Base-by-base conservation (phyloP, 2,329 filamentous ascomycete genomes). In the Myriosclerotinia curreyana region DNA sequence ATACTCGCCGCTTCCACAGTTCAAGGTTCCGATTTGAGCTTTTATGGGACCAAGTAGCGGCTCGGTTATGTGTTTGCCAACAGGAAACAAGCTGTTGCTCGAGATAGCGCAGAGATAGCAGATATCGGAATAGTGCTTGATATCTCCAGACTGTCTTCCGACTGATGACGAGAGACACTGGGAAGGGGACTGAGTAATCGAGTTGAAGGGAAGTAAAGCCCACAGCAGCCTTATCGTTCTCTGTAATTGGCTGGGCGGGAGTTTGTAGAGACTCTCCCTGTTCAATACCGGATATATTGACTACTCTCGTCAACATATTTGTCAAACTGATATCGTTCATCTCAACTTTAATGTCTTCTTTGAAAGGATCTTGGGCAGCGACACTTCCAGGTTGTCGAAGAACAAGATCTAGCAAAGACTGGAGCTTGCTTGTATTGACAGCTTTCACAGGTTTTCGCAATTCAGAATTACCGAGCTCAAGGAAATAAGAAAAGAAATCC, bases 401-500 rank as follows among this genome's bases (percentile, higher is more conserved):
- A 0, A 97, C 94, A 34, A 98, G 84, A 75, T 99, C 95, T n/a
- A 99, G 85, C 36, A 99, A 81, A 12, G 92, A 97, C 76, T 99
- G 95, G 50, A 99, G 82, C 76, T 99, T 99, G 75, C 87, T 87
- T 63, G 91, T 90, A 73, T 98, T 99, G 76, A 98, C 92, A 62
- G 84, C 84, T 74, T 92, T 92, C 65, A 93, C 91, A 40, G 90
- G 89, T 75, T 97, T 97, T 72, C 91, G 90, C 65, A 99, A 82
- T 77, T 99, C 95, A 1, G 92, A 93, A 38, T 90, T 83, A 62
- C 92, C 88, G 25, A 99, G 86, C 74, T 99, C 95, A 66, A 99
- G 86, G 76, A 99, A 99, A 77, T 98, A 96, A 3, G 92, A 92
- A 77, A 99, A 98, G 79, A 96, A 99, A 76, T 99, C 95, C 42